Percentiles rank a stretch among this genome's conserved stretches.
These are phyloP conservation scores for Limonomyces culmigenus DNA, from an alignment of 1,284 basidiomycete genomes.

Conservation along the genomic window DNA sequence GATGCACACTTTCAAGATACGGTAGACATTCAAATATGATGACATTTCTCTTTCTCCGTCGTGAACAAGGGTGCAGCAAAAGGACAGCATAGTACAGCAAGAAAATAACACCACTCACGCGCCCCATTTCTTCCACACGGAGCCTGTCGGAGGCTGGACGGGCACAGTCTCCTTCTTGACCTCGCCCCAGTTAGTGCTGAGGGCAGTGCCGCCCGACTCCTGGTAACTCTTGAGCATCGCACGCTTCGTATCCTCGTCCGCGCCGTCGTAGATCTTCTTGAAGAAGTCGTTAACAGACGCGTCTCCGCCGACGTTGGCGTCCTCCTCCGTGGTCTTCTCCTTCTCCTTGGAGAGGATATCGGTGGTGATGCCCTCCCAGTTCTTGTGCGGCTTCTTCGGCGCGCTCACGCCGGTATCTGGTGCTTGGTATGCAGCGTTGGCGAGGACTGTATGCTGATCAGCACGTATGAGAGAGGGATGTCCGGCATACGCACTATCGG, in stretches of 20 bases:
- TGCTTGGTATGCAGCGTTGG: conserved; percentile 15
- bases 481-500: conserved; percentile 39
- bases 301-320: conserved; percentile 76
- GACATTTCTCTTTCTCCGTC: not conserved
- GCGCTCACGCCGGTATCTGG: conserved; percentile 15
- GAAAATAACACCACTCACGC: conserved; percentile 4
- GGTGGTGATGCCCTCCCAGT: conserved; percentile 74
- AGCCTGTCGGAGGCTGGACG: conserved; percentile 69
- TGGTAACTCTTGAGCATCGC: conserved; percentile 96
- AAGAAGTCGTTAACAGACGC: conserved; percentile 62
- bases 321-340: conserved; percentile 43
- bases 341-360: conserved; percentile 46
- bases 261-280: conserved; percentile 72
- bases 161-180: conserved; percentile 53
- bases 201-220: conserved; percentile 81
- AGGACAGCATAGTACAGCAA: too few relatives aligned
- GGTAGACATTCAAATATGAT: not conserved
- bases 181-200: conserved; percentile 89
- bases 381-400: conserved; percentile 35
- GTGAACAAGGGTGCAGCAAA: too few relatives aligned
- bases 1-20: not conserved
- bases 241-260: conserved; percentile 74
- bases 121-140: conserved; percentile 66
- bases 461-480: not conserved
- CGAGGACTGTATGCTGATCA: conserved; percentile 11